Base-by-base conservation (phyloP, 768 basidiomycete species). In the Boletus pseudo-olivaceus region DNA sequence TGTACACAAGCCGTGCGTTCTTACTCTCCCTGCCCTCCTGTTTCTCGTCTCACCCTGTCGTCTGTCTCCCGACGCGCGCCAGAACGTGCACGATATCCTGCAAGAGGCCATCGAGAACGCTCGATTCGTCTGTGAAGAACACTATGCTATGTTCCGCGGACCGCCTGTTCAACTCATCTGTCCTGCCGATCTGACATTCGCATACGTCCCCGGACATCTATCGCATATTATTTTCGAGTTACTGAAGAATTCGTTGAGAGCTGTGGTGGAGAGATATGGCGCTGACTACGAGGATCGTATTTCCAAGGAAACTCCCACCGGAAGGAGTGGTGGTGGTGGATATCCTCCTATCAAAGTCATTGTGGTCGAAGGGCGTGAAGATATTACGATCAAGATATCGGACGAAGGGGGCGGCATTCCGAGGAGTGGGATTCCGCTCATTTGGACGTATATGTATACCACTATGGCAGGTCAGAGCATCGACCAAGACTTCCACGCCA, bases 361-460 rank as follows among this genome's bases (percentile, higher is more conserved):
- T 55, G 96, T 97, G 23, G 91, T 96, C 1, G 95, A 97, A 67
- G 95, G 96, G 15, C 90, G 87, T 59, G 96, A 98, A 69, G 96
- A 98, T 67, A 97, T 98, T 61, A 98, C 96, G 10, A 92, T 99
- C 80, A 99, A 99, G 81, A 97, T 98, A 60, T 87, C 85, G 2
- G 96, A 99, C 68, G 96, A 99, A 69, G 96, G 96, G 6, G 96
- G 96, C 6, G 65, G 96, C 0, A 98, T 99, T 52, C 83, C 93
- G 27, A 73, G 76, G 74, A 88, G 79, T 58, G 92, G 90, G 0
- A 87, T 98, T 20, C 93, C 94, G 12, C 79, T 96, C 49, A 96
- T 99, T 50, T 99, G 97, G 97, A 99, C 96, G 58, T 98, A 95
- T 70, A 97, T 98, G 92, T 93, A 93, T 62, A 93, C 91, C 42